Evolutionary conservation across 116 monocot species (phyloP).

Genomic region (Posidonia oceanica): DNA sequence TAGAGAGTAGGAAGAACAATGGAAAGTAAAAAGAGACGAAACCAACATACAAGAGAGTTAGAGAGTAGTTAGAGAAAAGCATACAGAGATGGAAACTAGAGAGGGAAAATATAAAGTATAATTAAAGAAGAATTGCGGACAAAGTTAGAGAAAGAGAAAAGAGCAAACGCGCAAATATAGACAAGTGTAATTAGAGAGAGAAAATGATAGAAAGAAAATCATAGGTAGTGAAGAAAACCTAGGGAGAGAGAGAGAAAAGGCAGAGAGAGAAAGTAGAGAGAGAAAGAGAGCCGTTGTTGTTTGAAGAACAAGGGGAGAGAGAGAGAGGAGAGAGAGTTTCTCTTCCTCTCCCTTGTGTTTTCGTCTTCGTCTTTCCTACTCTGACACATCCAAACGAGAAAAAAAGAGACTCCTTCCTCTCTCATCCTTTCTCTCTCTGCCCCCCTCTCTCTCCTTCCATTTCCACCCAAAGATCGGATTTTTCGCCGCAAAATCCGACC

Average conservation of each 20-base stretch:
- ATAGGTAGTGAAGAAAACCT: neutral
- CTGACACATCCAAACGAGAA: neutral
- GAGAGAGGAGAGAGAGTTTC: too few species aligned
- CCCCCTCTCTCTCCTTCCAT: neutral
- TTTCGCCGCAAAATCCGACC: neutral
- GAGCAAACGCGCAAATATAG: too few species aligned
- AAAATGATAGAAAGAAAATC: neutral
- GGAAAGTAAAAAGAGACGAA: neutral
- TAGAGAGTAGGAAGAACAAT: neutral
- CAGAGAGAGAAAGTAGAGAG: neutral
- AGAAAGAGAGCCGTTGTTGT: neutral
- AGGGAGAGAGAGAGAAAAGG: neutral
- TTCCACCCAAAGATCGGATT: too few species aligned
- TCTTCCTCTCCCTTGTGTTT: too few species aligned
- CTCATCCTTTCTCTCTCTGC: too few species aligned
- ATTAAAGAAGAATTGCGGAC: too few species aligned
- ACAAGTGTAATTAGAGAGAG: too few species aligned
- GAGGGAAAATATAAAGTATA: neutral
- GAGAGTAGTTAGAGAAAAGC: too few species aligned
- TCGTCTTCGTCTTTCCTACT: neutral
- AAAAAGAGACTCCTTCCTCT: neutral
- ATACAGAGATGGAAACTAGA: neutral
- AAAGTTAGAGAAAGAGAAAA: too few species aligned
- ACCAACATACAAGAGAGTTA: too few species aligned
- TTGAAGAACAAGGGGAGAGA: too few species aligned